Base-by-base conservation (phyloP, 257 asterid species). In the Lycium barbarum region DNA sequence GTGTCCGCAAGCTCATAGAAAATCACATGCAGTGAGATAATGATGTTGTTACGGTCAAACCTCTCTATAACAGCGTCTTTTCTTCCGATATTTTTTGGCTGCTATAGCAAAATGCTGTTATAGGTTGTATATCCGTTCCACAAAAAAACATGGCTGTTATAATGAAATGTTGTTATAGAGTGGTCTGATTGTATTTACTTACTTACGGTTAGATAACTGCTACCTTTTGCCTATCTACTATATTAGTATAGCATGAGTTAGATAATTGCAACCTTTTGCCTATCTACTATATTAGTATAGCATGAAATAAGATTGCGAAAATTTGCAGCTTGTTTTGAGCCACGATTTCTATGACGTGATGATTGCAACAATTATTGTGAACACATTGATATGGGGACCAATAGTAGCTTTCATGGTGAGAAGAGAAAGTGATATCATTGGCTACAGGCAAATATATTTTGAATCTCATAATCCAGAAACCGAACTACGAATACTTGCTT, bases 331-430 rank as follows among this genome's bases (percentile, higher is more conserved):
- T 20, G 80, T 83, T 83, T 84, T 91, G 12, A 92, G 97, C 92
- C 87, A 83, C 12, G 54, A 89, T 17, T 97, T 97, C 91, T 94
- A 87, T 90, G 89, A 86, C 84, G 79, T 94, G 90, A 97, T 97
- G 99, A 84, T 89, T 82, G 88, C 95, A 17, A 91, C 96, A 40
- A 91, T 97, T 26, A 97, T 95, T 78, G 84, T 94, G 84, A 95
- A 97, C 76, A 91, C 98, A 9, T 84, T 97, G 90, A 88, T 97
- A 20, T 95, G 97, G 97, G 99, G 99, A 66, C 98, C 98, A 10
- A 79, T 97, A 79, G 90, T 94, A 85, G 90, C 99, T 33, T 91
- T 83, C 85, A 91, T 92, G 93, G 98, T 97, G 81, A 91, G 93
- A 91, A 91, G 92, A 82, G 99, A 97, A 72, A 86, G 87, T 20